A percentile compares a stretch with the other conserved stretches of the same genome.
Evolutionary conservation across 768 basidiomycete genomes (phyloP).

Genomic region (Rickenella mellea): DNA sequence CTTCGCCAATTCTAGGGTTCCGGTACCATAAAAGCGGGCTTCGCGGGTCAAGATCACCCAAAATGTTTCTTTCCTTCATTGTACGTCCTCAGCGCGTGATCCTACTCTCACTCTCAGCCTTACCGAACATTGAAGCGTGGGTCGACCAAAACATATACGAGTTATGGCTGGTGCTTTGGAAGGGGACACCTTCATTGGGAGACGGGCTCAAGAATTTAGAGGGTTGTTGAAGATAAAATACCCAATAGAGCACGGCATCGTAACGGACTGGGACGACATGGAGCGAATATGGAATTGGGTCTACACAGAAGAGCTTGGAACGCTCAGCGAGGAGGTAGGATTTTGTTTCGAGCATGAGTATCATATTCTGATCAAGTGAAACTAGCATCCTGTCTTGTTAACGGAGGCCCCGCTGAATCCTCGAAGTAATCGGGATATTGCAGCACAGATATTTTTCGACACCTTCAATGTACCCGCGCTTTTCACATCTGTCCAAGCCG

Average conservation of each 20-base stretch:
- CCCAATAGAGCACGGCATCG: constrained; percentile 98
- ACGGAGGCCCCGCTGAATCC: constrained; percentile 98
- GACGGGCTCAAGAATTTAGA: constrained; percentile 89
- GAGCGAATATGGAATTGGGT: constrained; percentile 99
- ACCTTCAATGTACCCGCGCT: constrained; percentile 99
- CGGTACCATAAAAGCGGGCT: constrained; percentile 97
- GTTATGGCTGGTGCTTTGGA: constrained; percentile 98
- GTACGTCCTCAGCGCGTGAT: constrained; percentile 43
- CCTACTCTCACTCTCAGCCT: constrained; percentile 28
- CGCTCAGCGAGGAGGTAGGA: constrained; percentile 90
- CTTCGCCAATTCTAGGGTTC: constrained; percentile 61
- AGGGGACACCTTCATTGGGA: constrained; percentile 93
- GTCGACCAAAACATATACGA: constrained; percentile 93
- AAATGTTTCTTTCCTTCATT: constrained; percentile 99
- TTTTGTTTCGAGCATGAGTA: background rate
- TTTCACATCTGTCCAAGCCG: constrained; percentile 95
- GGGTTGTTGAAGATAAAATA: constrained; percentile 97
- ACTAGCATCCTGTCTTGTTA: constrained; percentile 89
- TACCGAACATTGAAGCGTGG: too few species aligned
- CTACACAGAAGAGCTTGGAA: constrained; percentile 91
- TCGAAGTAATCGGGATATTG: constrained; percentile 89
- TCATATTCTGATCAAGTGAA: background rate
- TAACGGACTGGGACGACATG: constrained; percentile 99
- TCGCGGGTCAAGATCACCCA: constrained; percentile 97
- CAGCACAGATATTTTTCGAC: constrained; percentile 98